Evolutionary conservation across 106 monocot species (phyloP).

Genomic region (Vanilla planifolia): DNA sequence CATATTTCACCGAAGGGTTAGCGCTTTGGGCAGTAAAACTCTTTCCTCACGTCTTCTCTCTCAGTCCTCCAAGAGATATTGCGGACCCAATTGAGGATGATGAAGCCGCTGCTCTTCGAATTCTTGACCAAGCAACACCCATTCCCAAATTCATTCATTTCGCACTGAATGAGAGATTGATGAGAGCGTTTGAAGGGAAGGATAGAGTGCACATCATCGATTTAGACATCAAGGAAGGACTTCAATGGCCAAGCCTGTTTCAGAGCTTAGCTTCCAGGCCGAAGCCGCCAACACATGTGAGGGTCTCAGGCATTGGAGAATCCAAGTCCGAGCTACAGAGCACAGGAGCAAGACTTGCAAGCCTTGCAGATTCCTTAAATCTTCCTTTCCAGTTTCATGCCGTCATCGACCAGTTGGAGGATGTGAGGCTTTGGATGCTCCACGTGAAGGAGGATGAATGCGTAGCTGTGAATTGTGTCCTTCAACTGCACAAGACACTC

Average conservation of each 20-base stretch:
- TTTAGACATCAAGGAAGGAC: constrained; percentile 80
- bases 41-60: constrained; percentile 61
- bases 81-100: constrained; percentile 13
- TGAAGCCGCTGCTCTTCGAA: constrained; percentile 40
- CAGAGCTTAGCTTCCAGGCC: constrained; percentile 62
- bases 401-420: constrained; percentile 74
- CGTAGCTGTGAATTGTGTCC: constrained; percentile 74
- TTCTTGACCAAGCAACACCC: constrained; percentile 56
- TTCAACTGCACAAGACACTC: constrained; percentile 63
- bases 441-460: constrained; percentile 77
- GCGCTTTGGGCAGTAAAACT: constrained; percentile 34
- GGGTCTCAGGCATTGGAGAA: constrained; percentile 73
- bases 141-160: constrained; percentile 73
- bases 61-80: constrained; percentile 33
- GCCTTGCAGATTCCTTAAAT: constrained; percentile 42
- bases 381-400: constrained; percentile 74
- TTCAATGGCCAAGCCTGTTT: constrained; percentile 78
- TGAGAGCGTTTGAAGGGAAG: constrained; percentile 50
- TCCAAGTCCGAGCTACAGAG: constrained; percentile 52
- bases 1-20: constrained; percentile 76
- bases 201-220: constrained; percentile 82
- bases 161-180: constrained; percentile 62
- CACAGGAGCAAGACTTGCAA: constrained; percentile 51
- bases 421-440: constrained; percentile 97
- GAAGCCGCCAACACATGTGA: constrained; percentile 56